Conservation (phyloP, 1,284 basidiomycete genomes). For the Peniophora sp. region DNA sequence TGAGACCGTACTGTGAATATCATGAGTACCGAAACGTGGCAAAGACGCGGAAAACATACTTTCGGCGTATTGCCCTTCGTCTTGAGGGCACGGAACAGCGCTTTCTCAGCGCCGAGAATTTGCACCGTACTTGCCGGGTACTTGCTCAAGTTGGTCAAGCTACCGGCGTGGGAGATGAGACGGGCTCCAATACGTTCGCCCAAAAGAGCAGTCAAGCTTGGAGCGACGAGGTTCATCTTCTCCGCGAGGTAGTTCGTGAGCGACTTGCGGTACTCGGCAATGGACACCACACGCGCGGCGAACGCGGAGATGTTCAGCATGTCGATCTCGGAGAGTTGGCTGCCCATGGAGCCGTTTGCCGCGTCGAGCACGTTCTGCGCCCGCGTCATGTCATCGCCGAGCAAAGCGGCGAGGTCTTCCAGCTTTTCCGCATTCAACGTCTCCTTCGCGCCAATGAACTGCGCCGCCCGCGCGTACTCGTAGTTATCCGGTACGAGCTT, state of each 20-base stretch:
- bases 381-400: slow-evolving; percentile 82
- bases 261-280: slow-evolving; percentile 92
- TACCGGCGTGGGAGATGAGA: slow-evolving; percentile 96
- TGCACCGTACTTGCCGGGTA: slow-evolving; percentile 98
- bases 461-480: slow-evolving; percentile 84
- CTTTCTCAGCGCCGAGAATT: slow-evolving; percentile 97
- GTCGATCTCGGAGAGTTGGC: slow-evolving; percentile 88
- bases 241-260: slow-evolving; percentile 87
- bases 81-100: slow-evolving; percentile 95
- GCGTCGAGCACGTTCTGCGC: slow-evolving; percentile 96
- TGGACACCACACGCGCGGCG: slow-evolving; percentile 84
- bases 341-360: slow-evolving; percentile 92
- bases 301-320: slow-evolving; percentile 96
- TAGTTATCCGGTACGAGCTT: slow-evolving; percentile 93
- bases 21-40: background rate
- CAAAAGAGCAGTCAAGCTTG: slow-evolving; percentile 89
- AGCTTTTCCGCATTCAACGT: slow-evolving; percentile 68
- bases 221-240: slow-evolving; percentile 98
- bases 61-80: slow-evolving; percentile 99
- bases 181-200: slow-evolving; percentile 95
- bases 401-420: slow-evolving; percentile 72
- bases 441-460: slow-evolving; percentile 92
- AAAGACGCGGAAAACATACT: slow-evolving; percentile 31
- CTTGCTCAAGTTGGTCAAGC: slow-evolving; percentile 94
- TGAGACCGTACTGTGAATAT: slow-evolving; percentile 70